phyloP scores from a whole-genome alignment of 495 filamentous ascomycete species.

The Daldinia vernicosa region DNA sequence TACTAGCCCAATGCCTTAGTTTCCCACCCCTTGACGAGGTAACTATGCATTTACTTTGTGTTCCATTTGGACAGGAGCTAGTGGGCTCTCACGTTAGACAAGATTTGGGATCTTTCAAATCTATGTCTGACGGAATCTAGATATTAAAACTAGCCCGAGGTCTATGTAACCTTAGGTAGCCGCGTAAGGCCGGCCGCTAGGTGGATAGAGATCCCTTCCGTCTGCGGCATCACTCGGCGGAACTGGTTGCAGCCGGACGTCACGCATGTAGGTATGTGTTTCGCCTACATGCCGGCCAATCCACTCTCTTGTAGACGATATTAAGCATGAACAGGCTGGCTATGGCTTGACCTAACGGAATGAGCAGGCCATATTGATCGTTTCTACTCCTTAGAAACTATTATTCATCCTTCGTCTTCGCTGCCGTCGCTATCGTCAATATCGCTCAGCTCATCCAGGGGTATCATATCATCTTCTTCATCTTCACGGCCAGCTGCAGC shows the following conservation, averaged over 20 bases:
- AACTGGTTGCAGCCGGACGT: not conserved
- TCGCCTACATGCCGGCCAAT: not conserved
- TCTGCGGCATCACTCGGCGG: not conserved
- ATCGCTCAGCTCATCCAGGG: slow-evolving; percentile 61
- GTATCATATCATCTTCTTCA: slow-evolving; percentile 61
- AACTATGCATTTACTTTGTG: not conserved
- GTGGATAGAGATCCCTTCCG: not conserved
- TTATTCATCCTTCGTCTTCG: slow-evolving; percentile 44
- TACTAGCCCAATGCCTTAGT: not conserved
- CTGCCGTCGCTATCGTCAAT: slow-evolving; percentile 56
- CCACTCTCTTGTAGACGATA: not conserved
- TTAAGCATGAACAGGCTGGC: not conserved
- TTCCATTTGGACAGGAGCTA: not conserved
- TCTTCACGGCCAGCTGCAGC: slow-evolving; percentile 50
- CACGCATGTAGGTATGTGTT: not conserved
- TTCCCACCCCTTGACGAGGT: not conserved
- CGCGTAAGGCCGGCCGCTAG: not conserved
- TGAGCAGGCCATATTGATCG: not conserved
- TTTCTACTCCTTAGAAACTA: slow-evolving; percentile 8
- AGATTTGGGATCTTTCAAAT: not conserved
- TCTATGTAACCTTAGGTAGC: not conserved
- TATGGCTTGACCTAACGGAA: not conserved
- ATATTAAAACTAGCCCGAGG: not conserved
- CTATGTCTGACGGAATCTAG: not conserved
- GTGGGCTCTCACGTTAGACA: not conserved